Conservation (phyloP, 805 yeast species). For the Jamesozyma piceae region DNA sequence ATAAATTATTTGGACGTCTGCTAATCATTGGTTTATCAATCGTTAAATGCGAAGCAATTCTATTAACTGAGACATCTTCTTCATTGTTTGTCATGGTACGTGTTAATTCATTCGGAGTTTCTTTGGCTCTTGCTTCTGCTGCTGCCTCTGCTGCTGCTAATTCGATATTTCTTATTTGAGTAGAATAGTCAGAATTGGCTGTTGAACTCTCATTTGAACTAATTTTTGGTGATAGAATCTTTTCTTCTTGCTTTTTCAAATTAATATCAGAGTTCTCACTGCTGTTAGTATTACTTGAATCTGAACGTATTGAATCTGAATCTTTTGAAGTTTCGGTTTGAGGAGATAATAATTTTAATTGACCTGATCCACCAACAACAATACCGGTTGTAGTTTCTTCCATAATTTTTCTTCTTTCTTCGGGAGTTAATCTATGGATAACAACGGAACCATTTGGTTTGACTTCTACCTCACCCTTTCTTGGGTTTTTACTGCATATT, state of each 20-base stretch:
- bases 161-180: slow-evolving; percentile 26
- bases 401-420: slow-evolving; percentile 40
- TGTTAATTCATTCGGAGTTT: slow-evolving; percentile 25
- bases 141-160: slow-evolving; percentile 33
- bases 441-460: slow-evolving; percentile 44
- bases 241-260: slow-evolving; percentile 7
- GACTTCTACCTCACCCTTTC: slow-evolving; percentile 72
- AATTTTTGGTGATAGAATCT: slow-evolving; percentile 24
- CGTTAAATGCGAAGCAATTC: slow-evolving; percentile 29
- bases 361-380: slow-evolving; percentile 74
- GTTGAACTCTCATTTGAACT: slow-evolving; percentile 10
- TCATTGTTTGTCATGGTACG: slow-evolving; percentile 29
- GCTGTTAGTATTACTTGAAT: not conserved
- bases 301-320: slow-evolving; percentile 3
- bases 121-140: slow-evolving; percentile 31
- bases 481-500: slow-evolving; percentile 70
- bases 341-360: slow-evolving; percentile 37
- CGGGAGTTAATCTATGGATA: slow-evolving; percentile 46
- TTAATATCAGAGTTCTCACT: slow-evolving; percentile 8
- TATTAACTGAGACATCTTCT: slow-evolving; percentile 32
- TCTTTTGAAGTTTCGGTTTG: slow-evolving; percentile 2
- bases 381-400: slow-evolving; percentile 50
- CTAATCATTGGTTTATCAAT: slow-evolving; percentile 39
- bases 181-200: not conserved
- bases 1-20: slow-evolving; percentile 26